Evolutionary conservation across 805 yeast genomes (phyloP), one percentile per base, ranked within the genome.

Genomic region (Saturnispora gosingensis): DNA sequence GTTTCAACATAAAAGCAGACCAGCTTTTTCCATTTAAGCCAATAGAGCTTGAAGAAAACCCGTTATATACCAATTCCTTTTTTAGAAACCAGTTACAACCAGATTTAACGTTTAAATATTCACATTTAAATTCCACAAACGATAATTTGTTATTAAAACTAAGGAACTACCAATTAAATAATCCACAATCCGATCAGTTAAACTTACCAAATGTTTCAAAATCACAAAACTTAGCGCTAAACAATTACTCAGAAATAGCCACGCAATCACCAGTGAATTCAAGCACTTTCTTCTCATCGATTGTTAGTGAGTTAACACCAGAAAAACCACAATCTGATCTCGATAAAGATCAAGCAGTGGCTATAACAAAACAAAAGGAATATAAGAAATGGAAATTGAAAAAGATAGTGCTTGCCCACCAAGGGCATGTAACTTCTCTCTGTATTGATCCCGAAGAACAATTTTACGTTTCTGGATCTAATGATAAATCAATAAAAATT

Each of bases 391-490:
- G 96, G 96, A 78, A 79, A 58, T 72, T 87, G 5, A 74, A 72
- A 62, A 73, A 84, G 52, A 88, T 91, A 3, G 73, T 91, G 0
- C 80, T 86, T 1, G 98, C 98, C 3, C 99, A 93, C 64, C 75
- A 78, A 39, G 99, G 99, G 0, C 90, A 97, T 90, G 88, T 93
- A 1, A 74, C 95, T 45, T 76, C 87, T n/a, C 70, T 89, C 3
- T 75, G 83, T 7, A 77, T 86, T 18, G 98, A 93, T 54, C 96
- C 96, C 0, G 84, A 84, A 32, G 89, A 89, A 64, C 78, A 82
- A 57, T 93, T 93, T 88, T 91, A 88, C 68, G 95, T 84, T 7
- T 83, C 97, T 0, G 99, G 98, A 0, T 82, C 95, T 3, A 78
- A 85, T 4, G 99, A 93, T 62, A 73, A 88, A 3, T 86, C 95